Base-by-base conservation (phyloP, 768 basidiomycete species). In the Pulveroboletus frians region DNA sequence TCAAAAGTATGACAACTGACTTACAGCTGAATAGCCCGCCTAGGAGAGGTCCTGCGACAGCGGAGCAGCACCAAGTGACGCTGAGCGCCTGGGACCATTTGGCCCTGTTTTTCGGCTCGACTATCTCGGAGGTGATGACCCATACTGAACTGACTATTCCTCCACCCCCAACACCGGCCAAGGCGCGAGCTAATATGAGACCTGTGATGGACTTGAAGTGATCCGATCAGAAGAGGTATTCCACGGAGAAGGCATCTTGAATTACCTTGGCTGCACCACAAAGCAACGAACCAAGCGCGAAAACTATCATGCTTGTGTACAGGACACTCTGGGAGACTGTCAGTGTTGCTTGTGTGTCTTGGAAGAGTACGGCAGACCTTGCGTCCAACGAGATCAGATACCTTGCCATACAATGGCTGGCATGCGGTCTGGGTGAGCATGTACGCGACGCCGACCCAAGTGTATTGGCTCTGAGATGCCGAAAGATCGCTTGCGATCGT, bases 41-140 rank as follows among this genome's bases (percentile, higher is more conserved):
- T n/a, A 92, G 71, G 14, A 92, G 67, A 18, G 89, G 89, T 5
- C 90, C 89, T 40, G 88, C 87, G 53, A 91, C 66, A 30, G 89
- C 89, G 37, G 89, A 92, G 63, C 85, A 87, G 52, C 84, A 83
- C 89, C 89, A 92, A 32, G 89, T 92, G 46, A 90, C 65, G 55
- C 88, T 90, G 29, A 91, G 75, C 17, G 87, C 87, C 65, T 88
- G 86, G 10, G 86, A 88, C 89, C 88, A 92, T 64, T 82, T 88
- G 42, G 88, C 84, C 49, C 87, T 80, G 50, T 76, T 71, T 52
- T 71, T 73, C 26, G 81, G 75, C 64, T 84, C 80, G 36, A 92
- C 89, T 50, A 92, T 81, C 64, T 92, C 89, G 54, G 88, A 79
- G 39, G 87, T 90, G 50, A 92, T 84, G 20, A 88, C 80, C 90